A percentile compares a stretch with the other conserved stretches of the same genome.
These are phyloP conservation scores for Fragaria ananassa DNA, from an alignment of 306 rosid species.

Conservation along the genomic window DNA sequence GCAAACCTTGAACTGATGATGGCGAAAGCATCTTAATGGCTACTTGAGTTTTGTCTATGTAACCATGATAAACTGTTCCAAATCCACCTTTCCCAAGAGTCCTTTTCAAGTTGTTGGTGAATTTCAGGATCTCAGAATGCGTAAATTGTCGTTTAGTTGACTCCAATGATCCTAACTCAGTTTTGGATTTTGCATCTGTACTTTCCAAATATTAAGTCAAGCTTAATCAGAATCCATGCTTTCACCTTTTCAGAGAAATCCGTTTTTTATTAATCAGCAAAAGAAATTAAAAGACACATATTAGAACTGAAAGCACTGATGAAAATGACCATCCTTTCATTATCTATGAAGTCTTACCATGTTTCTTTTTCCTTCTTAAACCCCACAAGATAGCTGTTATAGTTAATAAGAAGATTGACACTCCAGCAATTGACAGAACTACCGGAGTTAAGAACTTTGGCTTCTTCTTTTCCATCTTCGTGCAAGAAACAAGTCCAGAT, in stretches of 20 bases:
- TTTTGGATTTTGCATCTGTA: not conserved
- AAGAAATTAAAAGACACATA: too few species aligned
- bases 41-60: slow-evolving; percentile 31
- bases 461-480: not conserved
- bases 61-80: slow-evolving; percentile 39
- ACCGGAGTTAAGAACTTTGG: slow-evolving; percentile 24
- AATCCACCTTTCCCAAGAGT: slow-evolving; percentile 42
- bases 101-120: slow-evolving; percentile 10
- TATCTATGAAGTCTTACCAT: not conserved
- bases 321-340: not conserved
- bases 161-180: not conserved
- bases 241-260: too few species aligned
- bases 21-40: slow-evolving; percentile 46
- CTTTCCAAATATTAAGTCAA: not conserved
- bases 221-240: too few species aligned
- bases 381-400: not conserved
- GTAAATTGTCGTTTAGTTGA: not conserved
- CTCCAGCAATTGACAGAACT: slow-evolving; percentile 39
- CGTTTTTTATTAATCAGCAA: too few species aligned
- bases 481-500: slow-evolving; percentile 36
- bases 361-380: slow-evolving; percentile 15
- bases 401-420: slow-evolving; percentile 19
- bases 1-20: slow-evolving; percentile 33
- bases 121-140: not conserved
- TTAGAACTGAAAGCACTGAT: too few species aligned